Evolutionary conservation across 495 filamentous ascomycete genomes (phyloP), one percentile per base, ranked within the genome.

Genomic region (Aspergillus cristatus): DNA sequence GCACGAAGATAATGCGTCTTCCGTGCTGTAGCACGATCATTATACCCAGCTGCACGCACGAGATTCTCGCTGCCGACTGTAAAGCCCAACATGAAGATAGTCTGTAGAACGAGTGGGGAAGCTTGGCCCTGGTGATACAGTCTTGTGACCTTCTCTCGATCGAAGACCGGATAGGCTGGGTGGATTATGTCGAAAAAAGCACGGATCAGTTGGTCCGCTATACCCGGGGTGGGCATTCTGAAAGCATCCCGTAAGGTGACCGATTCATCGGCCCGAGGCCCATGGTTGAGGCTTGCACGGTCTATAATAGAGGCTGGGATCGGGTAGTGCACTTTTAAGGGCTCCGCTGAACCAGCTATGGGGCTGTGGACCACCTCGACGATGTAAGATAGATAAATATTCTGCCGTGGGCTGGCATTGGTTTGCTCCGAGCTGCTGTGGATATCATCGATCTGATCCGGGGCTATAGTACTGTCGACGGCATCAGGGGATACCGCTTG

Each of bases 131-230:
- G 18, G 30, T 11, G 22, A 31, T 49, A 49, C 13, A 18, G 30
- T 2, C 12, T n/a, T 13, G 38, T 28, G 24, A 49, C 38, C 2
- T 36, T 37, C 14, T 38, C 24, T 16, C 42, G 41, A 18, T 38
- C 41, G 16, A 49, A 49, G 12, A 49, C 38, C 1, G 46, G 46
- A 32, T 45, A 49, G n/a, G 38, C 46, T 6, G 43, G 43, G 18
- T 45, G 37, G 11, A 45, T 40, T 4, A 30, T 40, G 14, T 41
- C 24, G 30, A 45, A 45, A 14, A 45, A 45, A 26, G 32, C 34
- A n/a, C 26, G 28, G 5, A 45, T 32, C 26, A 45, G 18, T 18
- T 31, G 22, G 15, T 39, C 37, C 6, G 34, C 20, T 17, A 45
- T 33, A 18, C 36, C 32, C 16, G 14, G 32, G 11, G 10, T 6